Evolutionary conservation across 2,329 filamentous ascomycete species (phyloP).

Genomic region (Penicillium polonicum): DNA sequence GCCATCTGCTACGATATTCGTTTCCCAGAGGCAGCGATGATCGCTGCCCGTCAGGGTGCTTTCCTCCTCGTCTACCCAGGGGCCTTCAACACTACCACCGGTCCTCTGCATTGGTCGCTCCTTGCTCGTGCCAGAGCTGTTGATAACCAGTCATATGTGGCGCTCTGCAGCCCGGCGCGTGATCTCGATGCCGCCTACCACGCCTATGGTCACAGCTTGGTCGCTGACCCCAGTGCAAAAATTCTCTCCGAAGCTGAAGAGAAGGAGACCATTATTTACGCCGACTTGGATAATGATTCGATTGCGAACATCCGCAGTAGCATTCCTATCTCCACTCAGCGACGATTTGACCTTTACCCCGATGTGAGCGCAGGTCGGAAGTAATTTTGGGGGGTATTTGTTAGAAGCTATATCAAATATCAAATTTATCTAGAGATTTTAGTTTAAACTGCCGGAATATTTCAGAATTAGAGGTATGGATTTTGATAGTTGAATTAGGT

Average conservation of each 20-base stretch:
- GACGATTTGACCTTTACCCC: constrained; percentile 92
- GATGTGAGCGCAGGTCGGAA: constrained; percentile 65
- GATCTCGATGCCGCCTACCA: constrained; percentile 76
- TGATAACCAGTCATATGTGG: constrained; percentile 94
- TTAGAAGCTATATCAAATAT: not conserved
- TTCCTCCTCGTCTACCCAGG: constrained; percentile 91
- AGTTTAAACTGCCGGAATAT: not conserved
- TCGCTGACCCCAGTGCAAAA: constrained; percentile 82
- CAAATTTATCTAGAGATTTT: not conserved
- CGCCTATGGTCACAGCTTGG: constrained; percentile 87
- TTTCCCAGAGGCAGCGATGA: constrained; percentile 88
- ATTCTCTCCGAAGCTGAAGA: constrained; percentile 79
- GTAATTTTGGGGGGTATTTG: not conserved
- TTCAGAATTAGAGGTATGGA: not conserved
- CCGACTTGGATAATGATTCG: constrained; percentile 64
- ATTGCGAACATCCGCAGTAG: constrained; percentile 75
- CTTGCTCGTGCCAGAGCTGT: constrained; percentile 78
- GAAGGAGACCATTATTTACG: constrained; percentile 71
- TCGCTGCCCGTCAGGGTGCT: constrained; percentile 80
- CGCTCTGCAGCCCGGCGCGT: constrained; percentile 84
- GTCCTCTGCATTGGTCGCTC: constrained; percentile 86
- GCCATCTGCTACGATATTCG: constrained; percentile 98
- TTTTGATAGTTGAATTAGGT: not conserved
- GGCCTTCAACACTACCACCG: constrained; percentile 95
- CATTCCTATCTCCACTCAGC: constrained; percentile 80